Percentiles rank a stretch among this genome's conserved stretches.
phyloP scores from a whole-genome alignment of 2,329 filamentous ascomycete genomes.

The Colletotrichum orchidophilum region DNA sequence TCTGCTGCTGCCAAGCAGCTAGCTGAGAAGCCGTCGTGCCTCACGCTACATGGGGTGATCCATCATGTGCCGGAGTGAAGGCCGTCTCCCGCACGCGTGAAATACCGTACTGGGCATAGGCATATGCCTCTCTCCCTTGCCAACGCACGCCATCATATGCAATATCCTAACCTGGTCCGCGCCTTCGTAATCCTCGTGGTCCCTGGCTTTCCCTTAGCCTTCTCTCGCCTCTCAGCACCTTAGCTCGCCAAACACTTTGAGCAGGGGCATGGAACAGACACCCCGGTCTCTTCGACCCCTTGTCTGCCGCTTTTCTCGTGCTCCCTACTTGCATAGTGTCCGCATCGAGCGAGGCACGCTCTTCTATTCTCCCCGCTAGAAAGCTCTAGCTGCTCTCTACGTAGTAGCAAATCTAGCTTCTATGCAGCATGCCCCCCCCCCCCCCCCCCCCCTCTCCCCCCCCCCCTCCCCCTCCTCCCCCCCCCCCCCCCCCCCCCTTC shows the following conservation, averaged over 20 bases:
- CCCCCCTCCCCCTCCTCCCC: too few relatives aligned
- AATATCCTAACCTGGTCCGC: slow-evolving; percentile 3
- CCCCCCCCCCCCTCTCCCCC: too few relatives aligned
- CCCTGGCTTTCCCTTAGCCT: slow-evolving; percentile 5
- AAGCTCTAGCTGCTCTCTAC: not conserved
- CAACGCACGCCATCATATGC: slow-evolving; percentile 2
- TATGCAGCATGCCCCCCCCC: not conserved
- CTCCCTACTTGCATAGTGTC: slow-evolving; percentile 1
- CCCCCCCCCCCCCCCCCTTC: too few relatives aligned
- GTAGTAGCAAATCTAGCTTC: not conserved
- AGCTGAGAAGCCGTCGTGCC: not conserved
- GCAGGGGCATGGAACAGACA: not conserved
- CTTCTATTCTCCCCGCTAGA: not conserved
- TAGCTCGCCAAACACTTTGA: not conserved
- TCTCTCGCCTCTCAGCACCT: not conserved
- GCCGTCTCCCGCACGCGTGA: slow-evolving; percentile 19
- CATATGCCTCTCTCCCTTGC: not conserved
- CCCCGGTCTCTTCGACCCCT: not conserved
- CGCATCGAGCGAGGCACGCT: not conserved
- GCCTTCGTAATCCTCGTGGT: slow-evolving; percentile 17
- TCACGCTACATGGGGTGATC: not conserved
- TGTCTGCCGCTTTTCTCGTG: not conserved
- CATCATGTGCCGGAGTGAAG: slow-evolving; percentile 27
- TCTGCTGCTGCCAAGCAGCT: not conserved
- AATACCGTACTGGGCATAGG: slow-evolving; percentile 1